Conservation (phyloP, 2,329 filamentous ascomycete species). For the Gaeumannomyces sp. region DNA sequence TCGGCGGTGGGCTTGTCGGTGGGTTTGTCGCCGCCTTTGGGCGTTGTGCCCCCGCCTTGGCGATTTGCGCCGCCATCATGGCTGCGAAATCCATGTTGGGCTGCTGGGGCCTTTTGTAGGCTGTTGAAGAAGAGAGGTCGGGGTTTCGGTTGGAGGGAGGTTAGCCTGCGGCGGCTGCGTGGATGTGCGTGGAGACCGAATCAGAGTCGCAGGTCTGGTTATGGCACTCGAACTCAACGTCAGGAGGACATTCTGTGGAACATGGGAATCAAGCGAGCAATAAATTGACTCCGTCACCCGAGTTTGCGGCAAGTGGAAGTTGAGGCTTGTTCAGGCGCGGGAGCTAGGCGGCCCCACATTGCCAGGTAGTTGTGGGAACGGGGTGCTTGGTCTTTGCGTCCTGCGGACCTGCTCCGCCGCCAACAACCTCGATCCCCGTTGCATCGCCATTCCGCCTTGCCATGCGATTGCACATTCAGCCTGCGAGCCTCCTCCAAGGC, state of each 20-base stretch:
- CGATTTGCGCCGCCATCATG: conserved; percentile 88
- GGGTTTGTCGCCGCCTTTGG: conserved; percentile 18
- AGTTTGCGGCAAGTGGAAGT: too few species aligned
- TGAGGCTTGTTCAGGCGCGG: too few species aligned
- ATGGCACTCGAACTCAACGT: too few species aligned
- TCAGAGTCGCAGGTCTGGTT: too few species aligned
- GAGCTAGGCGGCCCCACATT: too few species aligned
- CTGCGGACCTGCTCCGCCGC: too few species aligned
- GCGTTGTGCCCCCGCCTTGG: conserved; percentile 61
- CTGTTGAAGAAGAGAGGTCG: background rate
- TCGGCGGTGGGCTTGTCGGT: conserved; percentile 2
- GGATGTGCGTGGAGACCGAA: background rate
- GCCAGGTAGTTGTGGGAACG: too few species aligned
- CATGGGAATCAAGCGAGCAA: too few species aligned
- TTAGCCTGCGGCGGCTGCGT: background rate
- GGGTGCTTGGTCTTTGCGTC: too few species aligned
- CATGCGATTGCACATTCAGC: background rate
- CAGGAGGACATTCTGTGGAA: too few species aligned
- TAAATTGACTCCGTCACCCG: too few species aligned
- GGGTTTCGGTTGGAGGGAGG: background rate
- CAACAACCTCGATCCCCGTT: too few species aligned
- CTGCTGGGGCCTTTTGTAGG: background rate
- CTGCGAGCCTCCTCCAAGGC: background rate
- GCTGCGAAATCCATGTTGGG: conserved; percentile 86
- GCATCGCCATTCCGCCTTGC: background rate